Evolutionary conservation across 1,284 basidiomycete species (phyloP), one percentile per base, ranked within the genome.

Genomic region (Rhodotorula sp.): DNA sequence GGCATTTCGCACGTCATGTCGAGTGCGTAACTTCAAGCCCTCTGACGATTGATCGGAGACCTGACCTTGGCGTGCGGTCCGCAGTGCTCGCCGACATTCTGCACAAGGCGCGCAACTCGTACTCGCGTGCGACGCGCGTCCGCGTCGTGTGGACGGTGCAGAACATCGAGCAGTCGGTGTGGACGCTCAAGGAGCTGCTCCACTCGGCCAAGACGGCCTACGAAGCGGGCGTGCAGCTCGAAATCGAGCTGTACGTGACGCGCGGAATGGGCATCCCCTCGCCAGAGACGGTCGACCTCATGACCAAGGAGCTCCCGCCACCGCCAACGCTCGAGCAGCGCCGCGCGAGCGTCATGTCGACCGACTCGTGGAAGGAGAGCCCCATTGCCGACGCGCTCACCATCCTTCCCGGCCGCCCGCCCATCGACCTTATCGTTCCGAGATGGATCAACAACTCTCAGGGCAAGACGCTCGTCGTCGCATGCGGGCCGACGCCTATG

Each of bases 131-230:
- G 19, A 61, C 60, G 16, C 50, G 60, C 3, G 66, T 74, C 46
- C 55, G 60, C 14, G 61, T 74, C 19, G 42, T 74, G 13, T 74
- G 72, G 72, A 74, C 69, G 4, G 72, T 74, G 14, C 72, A 70
- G 45, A 56, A 63, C 44, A 57, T 74, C 52, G 67, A 74, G 58
- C 72, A 74, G 66, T 61, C 50, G 25, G 63, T 71, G 34, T 74
- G 72, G 72, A 68, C 64, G 7, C 60, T 74, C n/a, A 55, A 50
- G 25, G 68, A 70, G 64, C 64, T 74, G 7, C 68, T 74, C 53
- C 61, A 63, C 23, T 62, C 67, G 50, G 66, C 72, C 45, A 64
- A 71, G 45, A 64, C 66, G 13, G 72, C 72, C 10, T 68, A 60
- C 54, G 67, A 68, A 56, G 69, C 67, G n/a, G 73, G 67, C 14